Conservation (phyloP, 2,329 filamentous ascomycete genomes). For the Acarospora socialis region DNA sequence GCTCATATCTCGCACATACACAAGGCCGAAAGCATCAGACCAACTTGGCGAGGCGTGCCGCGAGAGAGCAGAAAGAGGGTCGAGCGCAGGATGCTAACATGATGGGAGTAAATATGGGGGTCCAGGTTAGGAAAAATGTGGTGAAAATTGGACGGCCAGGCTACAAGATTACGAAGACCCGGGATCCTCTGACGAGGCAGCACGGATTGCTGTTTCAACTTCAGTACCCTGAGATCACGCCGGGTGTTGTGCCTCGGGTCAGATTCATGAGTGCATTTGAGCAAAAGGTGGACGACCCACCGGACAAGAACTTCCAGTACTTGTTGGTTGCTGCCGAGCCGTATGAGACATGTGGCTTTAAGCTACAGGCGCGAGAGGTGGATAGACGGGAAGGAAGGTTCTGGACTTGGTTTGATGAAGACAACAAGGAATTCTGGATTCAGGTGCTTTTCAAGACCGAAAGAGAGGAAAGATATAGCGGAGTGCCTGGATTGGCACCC, state of each 20-base stretch:
- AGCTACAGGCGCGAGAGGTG: slow-evolving; percentile 84
- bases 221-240: slow-evolving; percentile 80
- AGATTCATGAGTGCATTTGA: slow-evolving; percentile 97
- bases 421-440: slow-evolving; percentile 93
- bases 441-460: slow-evolving; percentile 98
- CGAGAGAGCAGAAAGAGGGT: slow-evolving; percentile 87
- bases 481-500: slow-evolving; percentile 50
- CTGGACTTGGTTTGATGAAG: slow-evolving; percentile 91
- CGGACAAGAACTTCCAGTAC: slow-evolving; percentile 90
- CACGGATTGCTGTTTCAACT: slow-evolving; percentile 89
- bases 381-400: slow-evolving; percentile 78
- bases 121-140: slow-evolving; percentile 65
- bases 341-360: slow-evolving; percentile 95
- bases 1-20: slow-evolving; percentile 95
- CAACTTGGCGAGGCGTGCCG: slow-evolving; percentile 86
- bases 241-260: slow-evolving; percentile 63
- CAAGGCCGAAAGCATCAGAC: slow-evolving; percentile 99
- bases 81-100: slow-evolving; percentile 48
- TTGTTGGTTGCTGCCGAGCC: slow-evolving; percentile 89
- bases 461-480: slow-evolving; percentile 74
- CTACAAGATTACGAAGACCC: slow-evolving; percentile 94
- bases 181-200: slow-evolving; percentile 78
- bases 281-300: slow-evolving; percentile 82
- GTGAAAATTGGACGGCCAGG: slow-evolving; percentile 93
- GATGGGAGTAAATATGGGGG: slow-evolving; percentile 60